Conservation (phyloP, 345 rosid genomes). For the Lumnitzera littorea region DNA sequence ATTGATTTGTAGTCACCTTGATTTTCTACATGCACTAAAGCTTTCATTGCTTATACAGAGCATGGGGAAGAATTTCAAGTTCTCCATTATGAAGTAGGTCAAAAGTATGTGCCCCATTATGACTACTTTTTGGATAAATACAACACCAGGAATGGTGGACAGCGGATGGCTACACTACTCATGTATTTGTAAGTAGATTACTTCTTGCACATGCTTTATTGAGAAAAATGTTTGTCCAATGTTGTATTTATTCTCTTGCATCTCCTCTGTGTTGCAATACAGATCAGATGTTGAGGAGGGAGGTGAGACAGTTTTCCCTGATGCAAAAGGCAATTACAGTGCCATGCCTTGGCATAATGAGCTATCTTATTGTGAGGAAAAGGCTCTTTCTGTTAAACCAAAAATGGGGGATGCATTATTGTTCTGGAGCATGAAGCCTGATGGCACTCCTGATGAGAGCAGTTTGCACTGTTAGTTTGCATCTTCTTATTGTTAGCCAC, state of each 20-base stretch:
- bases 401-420: conserved; percentile 89
- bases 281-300: conserved; percentile 93
- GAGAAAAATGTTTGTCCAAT: not conserved
- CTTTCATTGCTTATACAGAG: conserved; percentile 29
- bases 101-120: conserved; percentile 88
- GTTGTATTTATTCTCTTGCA: not conserved
- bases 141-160: conserved; percentile 90
- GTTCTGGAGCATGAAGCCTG: conserved; percentile 91
- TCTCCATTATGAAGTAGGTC: conserved; percentile 92
- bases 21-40: conserved; percentile 3
- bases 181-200: conserved; percentile 80
- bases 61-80: conserved; percentile 95
- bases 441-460: conserved; percentile 14
- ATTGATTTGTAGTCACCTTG: not conserved
- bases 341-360: conserved; percentile 76
- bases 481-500: not conserved
- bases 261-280: conserved; percentile 16
- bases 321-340: conserved; percentile 64
- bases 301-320: conserved; percentile 85
- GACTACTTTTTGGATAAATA: conserved; percentile 88
- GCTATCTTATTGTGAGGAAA: conserved; percentile 71
- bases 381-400: conserved; percentile 71
- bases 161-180: conserved; percentile 89
- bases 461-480: not conserved
- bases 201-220: not conserved